Evolutionary conservation across 805 yeast genomes (phyloP), one percentile per base, ranked within the genome.

Genomic region (Blastobotrys americana): DNA sequence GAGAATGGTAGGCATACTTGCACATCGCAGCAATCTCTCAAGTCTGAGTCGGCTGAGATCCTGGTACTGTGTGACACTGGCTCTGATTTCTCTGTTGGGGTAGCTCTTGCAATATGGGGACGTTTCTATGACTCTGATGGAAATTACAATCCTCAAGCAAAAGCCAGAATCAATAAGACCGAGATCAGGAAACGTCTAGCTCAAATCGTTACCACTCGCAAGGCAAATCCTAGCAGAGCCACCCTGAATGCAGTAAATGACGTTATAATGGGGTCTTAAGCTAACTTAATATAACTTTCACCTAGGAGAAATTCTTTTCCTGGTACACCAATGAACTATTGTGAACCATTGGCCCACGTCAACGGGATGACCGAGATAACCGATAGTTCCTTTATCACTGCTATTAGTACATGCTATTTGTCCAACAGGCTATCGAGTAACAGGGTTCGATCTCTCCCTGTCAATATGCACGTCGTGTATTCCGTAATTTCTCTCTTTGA

Each of bases 181-280:
- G 59, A 68, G 5, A 72, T 84, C 3, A 72, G 78, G 45, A 71
- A 70, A 46, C 80, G 82, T 44, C 62, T 86, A 23, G 73, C 78
- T 2, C 59, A 59, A 38, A 54, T 86, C 2, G 67, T 73, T 15
- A 63, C 70, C 2, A 25, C 10, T 25, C 59, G 65, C 5, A 74
- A 71, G 34, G 76, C 75, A 3, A 83, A 85, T 48, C 95, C 95
- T 0, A 79, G 88, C 44, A 67, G 96, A 41, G 79, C 85, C 8
- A 82, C 94, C 0, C 65, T 85, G 34, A 88, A 82, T 53, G 74
- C 89, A 22, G 77, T 84, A 2, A 82, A 85, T 50, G 61, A 78
- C 2, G 76, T 51, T 48, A 52, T 82, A 23, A 74, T 82, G 78
- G 72, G 64, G 21, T 58, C 36, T 51, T 31, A 9, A 17, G 6